Base-by-base conservation (phyloP, 345 rosid species). In the Brassica cretica region DNA sequence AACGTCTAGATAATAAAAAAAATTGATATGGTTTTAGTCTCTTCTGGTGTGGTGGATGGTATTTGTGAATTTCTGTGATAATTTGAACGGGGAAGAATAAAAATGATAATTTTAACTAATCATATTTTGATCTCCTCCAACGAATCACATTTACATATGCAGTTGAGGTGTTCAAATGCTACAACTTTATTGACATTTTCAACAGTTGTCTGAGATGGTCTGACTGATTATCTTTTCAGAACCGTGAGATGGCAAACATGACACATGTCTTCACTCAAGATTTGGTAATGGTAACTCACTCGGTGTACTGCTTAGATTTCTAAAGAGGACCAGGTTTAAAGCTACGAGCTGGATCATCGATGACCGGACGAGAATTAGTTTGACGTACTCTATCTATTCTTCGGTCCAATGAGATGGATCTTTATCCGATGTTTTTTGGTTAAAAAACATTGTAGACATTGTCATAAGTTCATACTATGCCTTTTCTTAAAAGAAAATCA, bases 81-180 rank as follows among this genome's bases (percentile, higher is more conserved):
- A 46, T 14, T 46, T 14, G 53, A 46, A 46, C 16, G 53, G 44
- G 53, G 15, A 12, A 46, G 6, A 14, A 53, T 19, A 15, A 53
- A n/a, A 49, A 49, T 49, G 7, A 12, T 49, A 4, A 49, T 14
- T 49, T 16, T 14, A 14, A 49, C 59, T 53, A 53, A 6, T 53
- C 60, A 53, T 7, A 16, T 55, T 44, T 44, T 44, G 4, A 46
- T 46, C 25, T 56, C 27, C 61, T 56, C 61, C 27, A 18, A 19
- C 63, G 25, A 58, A 58, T 58, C 63, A 21, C 24, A 58, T 8
- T 46, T 58, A 58, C 63, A 58, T 58, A 29, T 58, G 63, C 63
- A 58, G n/a, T 11, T 58, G 63, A 58, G 63, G n/a, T 58, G 63
- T 58, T 58, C 63, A 58, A 21, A 21, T 58, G 30, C 29, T 58